Base-by-base conservation (phyloP, 2,329 filamentous ascomycete species). In the Aspergillus sp. region DNA sequence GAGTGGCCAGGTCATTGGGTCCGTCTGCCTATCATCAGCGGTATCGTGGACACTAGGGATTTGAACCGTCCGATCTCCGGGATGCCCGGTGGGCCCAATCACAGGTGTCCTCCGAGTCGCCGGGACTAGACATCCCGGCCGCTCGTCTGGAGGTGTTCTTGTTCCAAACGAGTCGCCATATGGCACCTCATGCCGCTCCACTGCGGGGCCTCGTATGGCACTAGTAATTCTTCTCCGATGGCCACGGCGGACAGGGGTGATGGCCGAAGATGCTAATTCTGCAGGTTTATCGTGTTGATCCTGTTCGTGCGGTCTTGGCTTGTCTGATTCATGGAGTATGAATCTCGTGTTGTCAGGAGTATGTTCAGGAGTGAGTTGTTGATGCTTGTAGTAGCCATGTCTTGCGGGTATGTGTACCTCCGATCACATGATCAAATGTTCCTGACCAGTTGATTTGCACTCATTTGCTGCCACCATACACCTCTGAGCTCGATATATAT, bases 1-100 rank as follows among this genome's bases (percentile, higher is more conserved):
- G 19, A 20, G 16, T 26, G 24, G 45, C 41, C 45, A 26, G 48
- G 38, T 41, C 45, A 48, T 32, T 35, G 44, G 44, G 48, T 47
- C 38, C n/a, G 26, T 20, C 32, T 17, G 40, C 30, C 45, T 48
- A 22, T 42, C 19, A 38, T 8, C 35, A n/a, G 35, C 35, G 35
- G 35, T 38, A n/a, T 11, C 6, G 35, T 17, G 8, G 35, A 38
- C 35, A 38, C 40, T 42, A 42, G 19, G 40, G 40, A 42, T 42
- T 42, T 42, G 40, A 42, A 42, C 40, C 11, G 40, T 17, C 40
- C 19, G 40, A 42, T 42, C 40, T 17, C 17, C 17, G 40, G 40
- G 40, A 42, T 42, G 14, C 6, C 14, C n/a, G 14, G 40, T 42
- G 46, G 35, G 20, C 16, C 45, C 45, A 47, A 47, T 47, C 46